Conservation (phyloP, 163 green algal species). For the Volvox carteri region DNA sequence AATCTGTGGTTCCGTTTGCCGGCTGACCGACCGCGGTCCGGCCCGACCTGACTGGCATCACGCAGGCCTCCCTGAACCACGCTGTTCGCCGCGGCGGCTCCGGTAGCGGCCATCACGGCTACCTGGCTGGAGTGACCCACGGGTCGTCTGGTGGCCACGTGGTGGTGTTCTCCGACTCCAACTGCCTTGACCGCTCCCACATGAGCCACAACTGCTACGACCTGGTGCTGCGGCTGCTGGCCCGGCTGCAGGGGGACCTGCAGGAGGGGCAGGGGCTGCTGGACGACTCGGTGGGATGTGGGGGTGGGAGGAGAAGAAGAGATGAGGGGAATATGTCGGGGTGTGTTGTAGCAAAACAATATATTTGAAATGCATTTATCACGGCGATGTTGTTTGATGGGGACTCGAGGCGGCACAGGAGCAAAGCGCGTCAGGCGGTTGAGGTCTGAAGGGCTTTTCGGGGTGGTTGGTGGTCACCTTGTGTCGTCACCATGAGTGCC, state of each 20-base stretch:
- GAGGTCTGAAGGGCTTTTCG: no score
- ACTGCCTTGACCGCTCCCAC: slow-evolving; percentile 73
- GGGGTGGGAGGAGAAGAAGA: background rate
- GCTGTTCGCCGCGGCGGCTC: background rate
- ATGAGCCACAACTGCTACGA: slow-evolving; percentile 55
- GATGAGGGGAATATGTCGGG: background rate
- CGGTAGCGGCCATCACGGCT: slow-evolving; percentile 23
- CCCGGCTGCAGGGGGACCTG: slow-evolving; percentile 17
- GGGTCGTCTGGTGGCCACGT: slow-evolving; percentile 57
- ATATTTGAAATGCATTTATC: no score
- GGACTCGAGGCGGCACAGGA: no score
- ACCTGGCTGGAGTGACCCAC: slow-evolving; percentile 53
- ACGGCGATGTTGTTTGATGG: no score
- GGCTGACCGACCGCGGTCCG: no score
- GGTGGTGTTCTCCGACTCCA: slow-evolving; percentile 66
- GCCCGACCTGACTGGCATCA: no score
- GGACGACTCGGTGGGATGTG: slow-evolving; percentile 26
- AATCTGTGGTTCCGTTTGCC: no score
- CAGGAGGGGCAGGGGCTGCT: slow-evolving; percentile 22
- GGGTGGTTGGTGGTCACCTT: no score
- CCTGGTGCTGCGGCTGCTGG: slow-evolving; percentile 40
- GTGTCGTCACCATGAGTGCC: no score
- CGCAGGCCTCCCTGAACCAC: slow-evolving; percentile 31
- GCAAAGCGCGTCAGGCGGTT: no score
- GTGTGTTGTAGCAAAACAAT: no score